These are phyloP conservation scores for Metarhizium brunneum DNA, from an alignment of 2,329 filamentous ascomycete species.

Conservation along the genomic window DNA sequence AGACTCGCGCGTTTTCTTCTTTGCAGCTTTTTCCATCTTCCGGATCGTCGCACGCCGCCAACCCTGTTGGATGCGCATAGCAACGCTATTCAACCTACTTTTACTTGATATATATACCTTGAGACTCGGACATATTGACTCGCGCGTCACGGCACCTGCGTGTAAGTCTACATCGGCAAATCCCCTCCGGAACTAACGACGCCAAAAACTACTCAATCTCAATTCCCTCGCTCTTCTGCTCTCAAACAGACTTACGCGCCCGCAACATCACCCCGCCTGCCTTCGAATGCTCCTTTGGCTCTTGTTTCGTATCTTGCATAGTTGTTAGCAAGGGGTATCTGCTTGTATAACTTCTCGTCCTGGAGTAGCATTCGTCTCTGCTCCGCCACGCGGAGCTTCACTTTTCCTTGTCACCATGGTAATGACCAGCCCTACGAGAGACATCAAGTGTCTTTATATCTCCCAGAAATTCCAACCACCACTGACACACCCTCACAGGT, in stretches of 20 bases:
- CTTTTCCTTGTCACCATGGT: slow-evolving; percentile 7
- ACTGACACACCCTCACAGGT: slow-evolving; percentile 48
- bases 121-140: slow-evolving; percentile 4
- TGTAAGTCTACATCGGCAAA: slow-evolving; percentile 21
- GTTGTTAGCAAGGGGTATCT: not conserved
- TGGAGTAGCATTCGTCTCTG: not conserved
- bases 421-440: not conserved
- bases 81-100: slow-evolving; percentile 3
- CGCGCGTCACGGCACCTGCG: slow-evolving; percentile 12
- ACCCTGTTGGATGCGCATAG: slow-evolving; percentile 8
- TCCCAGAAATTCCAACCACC: not conserved
- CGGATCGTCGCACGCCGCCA: slow-evolving; percentile 6
- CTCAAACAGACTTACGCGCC: not conserved
- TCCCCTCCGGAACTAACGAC: slow-evolving; percentile 3
- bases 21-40: slow-evolving; percentile 4
- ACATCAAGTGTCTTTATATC: not conserved
- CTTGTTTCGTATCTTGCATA: not conserved
- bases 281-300: not conserved
- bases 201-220: slow-evolving; percentile 1
- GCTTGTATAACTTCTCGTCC: not conserved
- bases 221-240: not conserved
- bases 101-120: not conserved
- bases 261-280: not conserved
- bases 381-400: not conserved
- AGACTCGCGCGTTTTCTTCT: slow-evolving; percentile 11